phyloP scores from a whole-genome alignment of 192 early-diverging fungal genomes.

The Podochytrium sp. region DNA sequence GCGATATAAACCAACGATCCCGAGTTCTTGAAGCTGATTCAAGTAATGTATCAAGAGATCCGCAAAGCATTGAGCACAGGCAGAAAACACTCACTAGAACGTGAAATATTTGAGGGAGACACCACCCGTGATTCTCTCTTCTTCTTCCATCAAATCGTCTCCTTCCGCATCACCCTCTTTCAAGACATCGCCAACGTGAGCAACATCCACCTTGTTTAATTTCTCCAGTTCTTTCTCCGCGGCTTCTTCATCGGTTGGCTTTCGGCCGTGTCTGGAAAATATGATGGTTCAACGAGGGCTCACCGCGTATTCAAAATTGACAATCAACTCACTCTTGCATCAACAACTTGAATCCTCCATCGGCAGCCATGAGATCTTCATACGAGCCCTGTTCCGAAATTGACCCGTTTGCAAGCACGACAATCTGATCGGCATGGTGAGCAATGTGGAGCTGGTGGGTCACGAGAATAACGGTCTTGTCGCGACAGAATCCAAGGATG shows the following conservation, averaged over 20 bases:
- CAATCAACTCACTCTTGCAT: too few species aligned
- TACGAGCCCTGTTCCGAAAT: conserved; percentile 64
- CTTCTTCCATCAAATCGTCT: not conserved
- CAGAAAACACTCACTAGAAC: conserved; percentile 1
- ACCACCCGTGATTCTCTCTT: not conserved
- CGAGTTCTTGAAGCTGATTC: conserved; percentile 16
- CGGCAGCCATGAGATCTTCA: conserved; percentile 47
- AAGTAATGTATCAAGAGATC: not conserved
- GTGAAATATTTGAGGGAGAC: not conserved
- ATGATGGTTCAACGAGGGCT: too few species aligned
- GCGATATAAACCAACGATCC: conserved; percentile 1
- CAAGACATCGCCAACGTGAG: not conserved
- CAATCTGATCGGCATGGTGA: conserved; percentile 65
- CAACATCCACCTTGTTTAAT: too few species aligned
- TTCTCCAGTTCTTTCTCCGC: too few species aligned
- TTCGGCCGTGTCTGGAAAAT: too few species aligned
- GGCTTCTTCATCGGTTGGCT: too few species aligned
- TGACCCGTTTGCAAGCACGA: conserved; percentile 66
- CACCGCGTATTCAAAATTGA: too few species aligned
- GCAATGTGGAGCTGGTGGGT: conserved; percentile 72
- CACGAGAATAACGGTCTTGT: conserved; percentile 68
- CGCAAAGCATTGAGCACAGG: too few species aligned
- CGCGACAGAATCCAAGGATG: conserved; percentile 42
- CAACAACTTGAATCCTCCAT: conserved; percentile 29
- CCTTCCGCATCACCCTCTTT: conserved; percentile 7